Base-by-base conservation (phyloP, 2,329 filamentous ascomycete species). In the Amphichorda felina region DNA sequence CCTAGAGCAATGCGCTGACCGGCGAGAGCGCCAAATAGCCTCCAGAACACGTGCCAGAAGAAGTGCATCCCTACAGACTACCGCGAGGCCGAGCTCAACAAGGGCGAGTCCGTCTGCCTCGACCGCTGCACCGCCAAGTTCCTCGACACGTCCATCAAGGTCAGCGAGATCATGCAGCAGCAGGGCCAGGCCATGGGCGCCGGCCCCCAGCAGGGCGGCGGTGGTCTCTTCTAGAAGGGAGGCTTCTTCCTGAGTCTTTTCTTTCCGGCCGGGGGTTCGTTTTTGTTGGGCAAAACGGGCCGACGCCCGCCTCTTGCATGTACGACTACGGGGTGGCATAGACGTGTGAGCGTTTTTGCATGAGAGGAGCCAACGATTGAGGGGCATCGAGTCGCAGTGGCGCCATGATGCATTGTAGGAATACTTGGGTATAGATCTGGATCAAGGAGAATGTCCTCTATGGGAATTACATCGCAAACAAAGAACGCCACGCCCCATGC, bases 51-150 rank as follows among this genome's bases (percentile, higher is more conserved):
- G 43, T 98, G 91, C 75, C 78, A 83, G 47, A 78, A 82, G 58
- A 98, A 98, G 70, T 98, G 91, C 66, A 75, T 98, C 49, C 89
- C 89, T 43, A 71, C 68, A 53, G 79, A 89, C 51, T 98, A 96
- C 76, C 86, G 87, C 59, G 91, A 98, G 68, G 78, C 75, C 59
- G 89, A 98, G 50, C 79, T 98, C 53, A 94, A 95, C 76, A 98
- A 98, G 70, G 93, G 88, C 71, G 91, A 98, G 66, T 87, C 82
- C 48, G 91, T 98, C 50, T 98, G 93, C 68, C 79, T 98, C 49
- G 91, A 98, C 67, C 85, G 91, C 54, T 98, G 93, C 66, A 84
- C 93, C 39, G 75, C 83, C 55, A 98, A 98, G 70, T 98, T 96
- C 70, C 95, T 98, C 66, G 89, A 96, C 50, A 88, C 94, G 53